These are phyloP conservation scores for Tillandsia fasciculata DNA, from an alignment of 176 grass and related monocot genomes.

Conservation along the genomic window DNA sequence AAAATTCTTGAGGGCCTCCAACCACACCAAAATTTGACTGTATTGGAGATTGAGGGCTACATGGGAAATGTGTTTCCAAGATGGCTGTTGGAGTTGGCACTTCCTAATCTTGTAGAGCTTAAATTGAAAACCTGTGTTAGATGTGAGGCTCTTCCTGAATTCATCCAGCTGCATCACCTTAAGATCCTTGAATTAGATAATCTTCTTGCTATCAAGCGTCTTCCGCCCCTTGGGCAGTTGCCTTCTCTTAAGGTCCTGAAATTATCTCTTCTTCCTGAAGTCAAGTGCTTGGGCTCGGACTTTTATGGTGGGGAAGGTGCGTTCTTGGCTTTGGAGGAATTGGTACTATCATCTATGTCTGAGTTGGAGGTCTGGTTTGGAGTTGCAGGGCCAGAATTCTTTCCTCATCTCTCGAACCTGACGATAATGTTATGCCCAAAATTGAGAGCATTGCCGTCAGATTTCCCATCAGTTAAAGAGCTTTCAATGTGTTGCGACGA, in stretches of 20 bases:
- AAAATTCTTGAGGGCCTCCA: background rate
- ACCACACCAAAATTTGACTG: background rate
- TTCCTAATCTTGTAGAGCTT: constrained; percentile 1
- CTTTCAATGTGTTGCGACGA: background rate
- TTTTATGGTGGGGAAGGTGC: background rate
- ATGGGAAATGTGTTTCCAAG: background rate
- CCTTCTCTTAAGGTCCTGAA: background rate
- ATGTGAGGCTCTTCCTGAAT: background rate
- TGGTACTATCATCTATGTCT: background rate
- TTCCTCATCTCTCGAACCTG: constrained; percentile 4
- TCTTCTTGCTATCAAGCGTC: background rate
- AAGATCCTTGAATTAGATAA: background rate
- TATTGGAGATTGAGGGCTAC: background rate
- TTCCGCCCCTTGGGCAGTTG: background rate
- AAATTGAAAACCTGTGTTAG: background rate
- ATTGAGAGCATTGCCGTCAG: background rate
- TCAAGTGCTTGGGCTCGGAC: background rate
- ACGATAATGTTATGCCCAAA: background rate
- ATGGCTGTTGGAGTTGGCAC: background rate
- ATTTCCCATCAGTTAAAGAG: background rate
- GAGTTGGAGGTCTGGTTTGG: background rate
- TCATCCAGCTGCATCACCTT: background rate
- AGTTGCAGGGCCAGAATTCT: background rate
- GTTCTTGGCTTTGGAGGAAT: background rate
- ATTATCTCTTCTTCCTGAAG: background rate